These are phyloP conservation scores for Hyphopichia buzzinii DNA, from an alignment of 1,139 yeast species.

Conservation along the genomic window DNA sequence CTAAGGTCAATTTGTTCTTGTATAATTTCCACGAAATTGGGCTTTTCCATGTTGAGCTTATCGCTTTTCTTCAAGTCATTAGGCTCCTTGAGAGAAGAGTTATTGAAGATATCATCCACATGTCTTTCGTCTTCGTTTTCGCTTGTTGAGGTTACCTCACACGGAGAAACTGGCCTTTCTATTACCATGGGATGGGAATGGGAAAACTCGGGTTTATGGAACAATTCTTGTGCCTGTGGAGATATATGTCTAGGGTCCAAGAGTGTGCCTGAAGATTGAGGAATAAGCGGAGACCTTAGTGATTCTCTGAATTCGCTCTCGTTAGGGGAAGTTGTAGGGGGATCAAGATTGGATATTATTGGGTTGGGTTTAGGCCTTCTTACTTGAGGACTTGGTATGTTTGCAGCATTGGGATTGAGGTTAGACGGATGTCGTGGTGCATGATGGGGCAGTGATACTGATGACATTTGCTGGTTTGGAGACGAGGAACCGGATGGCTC, in stretches of 20 bases:
- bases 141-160: constrained; percentile 11
- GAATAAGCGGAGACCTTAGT: constrained; percentile 2
- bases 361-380: background rate
- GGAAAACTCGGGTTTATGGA: constrained; percentile 25
- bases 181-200: constrained; percentile 15
- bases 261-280: background rate
- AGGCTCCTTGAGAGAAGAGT: background rate
- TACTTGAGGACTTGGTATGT: background rate
- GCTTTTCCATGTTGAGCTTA: constrained; percentile 9
- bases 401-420: background rate
- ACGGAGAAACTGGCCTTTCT: constrained; percentile 20
- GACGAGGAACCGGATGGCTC: background rate
- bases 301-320: background rate
- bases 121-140: background rate
- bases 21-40: constrained; percentile 18
- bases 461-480: background rate
- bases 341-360: background rate
- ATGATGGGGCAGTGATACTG: background rate
- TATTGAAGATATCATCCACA: background rate
- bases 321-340: background rate
- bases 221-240: constrained; percentile 5
- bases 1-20: constrained; percentile 48
- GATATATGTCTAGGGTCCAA: background rate
- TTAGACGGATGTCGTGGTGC: background rate
- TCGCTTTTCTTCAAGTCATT: background rate